These are phyloP conservation scores for Radiomyces spectabilis DNA, from an alignment of 192 early-diverging fungal genomes.

Conservation along the genomic window DNA sequence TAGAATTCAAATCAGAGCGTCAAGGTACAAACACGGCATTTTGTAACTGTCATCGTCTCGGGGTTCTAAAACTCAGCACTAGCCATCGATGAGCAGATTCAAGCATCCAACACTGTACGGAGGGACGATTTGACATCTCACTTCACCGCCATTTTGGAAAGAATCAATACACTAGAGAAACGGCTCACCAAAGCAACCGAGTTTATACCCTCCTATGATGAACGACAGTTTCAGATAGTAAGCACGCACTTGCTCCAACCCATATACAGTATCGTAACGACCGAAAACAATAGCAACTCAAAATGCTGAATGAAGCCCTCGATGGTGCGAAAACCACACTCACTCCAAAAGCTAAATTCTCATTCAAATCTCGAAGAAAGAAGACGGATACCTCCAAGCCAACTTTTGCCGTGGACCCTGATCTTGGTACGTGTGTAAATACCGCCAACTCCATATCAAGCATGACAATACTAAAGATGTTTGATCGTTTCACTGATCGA, in stretches of 20 bases:
- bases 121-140: conserved; percentile 19
- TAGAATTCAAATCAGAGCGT: conserved; percentile 27
- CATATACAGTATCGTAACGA: neutral
- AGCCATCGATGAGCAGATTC: conserved; percentile 11
- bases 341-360: conserved; percentile 56
- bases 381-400: neutral
- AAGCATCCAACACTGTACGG: conserved; percentile 3
- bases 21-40: conserved; percentile 10
- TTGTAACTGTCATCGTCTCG: neutral
- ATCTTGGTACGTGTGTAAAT: too few relatives aligned
- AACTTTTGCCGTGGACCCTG: neutral
- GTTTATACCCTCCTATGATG: conserved; percentile 64
- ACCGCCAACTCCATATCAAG: too few relatives aligned
- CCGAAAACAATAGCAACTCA: conserved; percentile 35
- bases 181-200: conserved; percentile 51
- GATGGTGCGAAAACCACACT: conserved; percentile 28
- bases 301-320: conserved; percentile 31
- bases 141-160: conserved; percentile 33
- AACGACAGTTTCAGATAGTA: conserved; percentile 51
- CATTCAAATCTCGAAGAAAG: conserved; percentile 51
- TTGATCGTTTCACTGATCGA: too few relatives aligned
- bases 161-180: conserved; percentile 51
- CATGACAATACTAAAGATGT: too few relatives aligned
- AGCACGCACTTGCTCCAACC: neutral
- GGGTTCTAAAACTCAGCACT: neutral